Evolutionary conservation across 805 yeast genomes (phyloP).

Genomic region (Metschnikowia koreensis): DNA sequence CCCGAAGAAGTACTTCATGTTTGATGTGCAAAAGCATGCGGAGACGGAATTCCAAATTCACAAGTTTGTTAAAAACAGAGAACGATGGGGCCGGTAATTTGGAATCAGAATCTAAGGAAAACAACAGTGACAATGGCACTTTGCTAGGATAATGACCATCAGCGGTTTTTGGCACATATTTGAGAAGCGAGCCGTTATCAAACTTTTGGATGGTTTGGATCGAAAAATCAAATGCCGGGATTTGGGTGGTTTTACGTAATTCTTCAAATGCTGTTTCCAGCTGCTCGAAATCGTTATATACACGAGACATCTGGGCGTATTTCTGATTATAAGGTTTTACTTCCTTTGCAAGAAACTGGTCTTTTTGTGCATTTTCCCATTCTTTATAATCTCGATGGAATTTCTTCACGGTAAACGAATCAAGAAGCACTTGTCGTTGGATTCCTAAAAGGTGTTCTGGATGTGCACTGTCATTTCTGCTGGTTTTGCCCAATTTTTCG

Average conservation of each 20-base stretch:
- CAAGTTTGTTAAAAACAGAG: slow-evolving; percentile 27
- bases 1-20: slow-evolving; percentile 32
- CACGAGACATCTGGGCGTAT: slow-evolving; percentile 28
- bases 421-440: slow-evolving; percentile 20
- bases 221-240: slow-evolving; percentile 31
- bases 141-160: slow-evolving; percentile 5
- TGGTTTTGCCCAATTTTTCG: not conserved
- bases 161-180: slow-evolving; percentile 14
- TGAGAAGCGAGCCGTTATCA: slow-evolving; percentile 22
- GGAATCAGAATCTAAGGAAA: slow-evolving; percentile 26
- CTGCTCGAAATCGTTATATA: slow-evolving; percentile 24
- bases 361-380: slow-evolving; percentile 24
- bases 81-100: slow-evolving; percentile 29
- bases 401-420: slow-evolving; percentile 34
- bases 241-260: slow-evolving; percentile 20
- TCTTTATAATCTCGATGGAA: slow-evolving; percentile 30
- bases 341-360: slow-evolving; percentile 23
- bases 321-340: slow-evolving; percentile 30
- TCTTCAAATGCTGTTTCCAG: slow-evolving; percentile 25
- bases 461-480: not conserved
- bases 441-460: not conserved
- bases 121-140: slow-evolving; percentile 20
- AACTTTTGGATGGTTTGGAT: slow-evolving; percentile 26
- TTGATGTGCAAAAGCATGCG: slow-evolving; percentile 33
- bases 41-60: slow-evolving; percentile 33